Evolutionary conservation across 108 stramenopile species (phyloP).

Genomic region (Stephanodiscus minutulus): DNA sequence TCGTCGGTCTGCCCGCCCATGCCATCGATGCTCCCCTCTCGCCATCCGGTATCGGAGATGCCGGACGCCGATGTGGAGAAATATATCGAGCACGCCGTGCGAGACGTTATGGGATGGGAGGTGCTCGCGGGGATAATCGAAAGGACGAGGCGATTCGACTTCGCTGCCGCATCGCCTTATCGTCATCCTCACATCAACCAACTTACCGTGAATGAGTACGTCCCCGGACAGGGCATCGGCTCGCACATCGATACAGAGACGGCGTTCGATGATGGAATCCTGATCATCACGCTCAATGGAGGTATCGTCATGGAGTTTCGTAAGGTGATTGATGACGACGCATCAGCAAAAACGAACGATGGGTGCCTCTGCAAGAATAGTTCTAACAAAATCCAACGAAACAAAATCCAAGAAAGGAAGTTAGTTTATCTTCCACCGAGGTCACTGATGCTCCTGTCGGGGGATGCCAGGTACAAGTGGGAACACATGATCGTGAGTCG

Average conservation of each 20-base stretch:
- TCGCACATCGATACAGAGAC: slow-evolving; percentile 86
- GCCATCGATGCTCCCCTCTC: slow-evolving; percentile 14
- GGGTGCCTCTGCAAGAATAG: slow-evolving; percentile 5
- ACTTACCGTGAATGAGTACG: slow-evolving; percentile 86
- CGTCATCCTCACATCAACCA: slow-evolving; percentile 71
- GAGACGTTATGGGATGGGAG: slow-evolving; percentile 72
- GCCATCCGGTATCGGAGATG: slow-evolving; percentile 18
- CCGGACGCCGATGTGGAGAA: slow-evolving; percentile 48
- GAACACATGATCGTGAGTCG: slow-evolving; percentile 88
- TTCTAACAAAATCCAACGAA: not conserved
- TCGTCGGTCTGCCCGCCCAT: slow-evolving; percentile 31
- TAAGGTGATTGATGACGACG: slow-evolving; percentile 24
- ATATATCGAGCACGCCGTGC: slow-evolving; percentile 32
- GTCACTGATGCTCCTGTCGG: slow-evolving; percentile 76
- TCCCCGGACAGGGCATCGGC: slow-evolving; percentile 86
- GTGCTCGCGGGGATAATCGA: slow-evolving; percentile 73
- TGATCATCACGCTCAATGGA: slow-evolving; percentile 73
- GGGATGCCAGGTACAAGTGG: slow-evolving; percentile 83
- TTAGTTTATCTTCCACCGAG: slow-evolving; percentile 76
- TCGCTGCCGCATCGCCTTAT: slow-evolving; percentile 19
- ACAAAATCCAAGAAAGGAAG: slow-evolving; percentile 35
- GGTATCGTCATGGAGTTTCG: slow-evolving; percentile 92
- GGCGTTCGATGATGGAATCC: slow-evolving; percentile 86
- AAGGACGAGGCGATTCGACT: slow-evolving; percentile 53
- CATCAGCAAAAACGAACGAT: slow-evolving; percentile 6